A percentile compares a stretch with the other conserved stretches of the same genome.
Evolutionary conservation across 768 basidiomycete species (phyloP).

Genomic region (Amylocystis lapponica): DNA sequence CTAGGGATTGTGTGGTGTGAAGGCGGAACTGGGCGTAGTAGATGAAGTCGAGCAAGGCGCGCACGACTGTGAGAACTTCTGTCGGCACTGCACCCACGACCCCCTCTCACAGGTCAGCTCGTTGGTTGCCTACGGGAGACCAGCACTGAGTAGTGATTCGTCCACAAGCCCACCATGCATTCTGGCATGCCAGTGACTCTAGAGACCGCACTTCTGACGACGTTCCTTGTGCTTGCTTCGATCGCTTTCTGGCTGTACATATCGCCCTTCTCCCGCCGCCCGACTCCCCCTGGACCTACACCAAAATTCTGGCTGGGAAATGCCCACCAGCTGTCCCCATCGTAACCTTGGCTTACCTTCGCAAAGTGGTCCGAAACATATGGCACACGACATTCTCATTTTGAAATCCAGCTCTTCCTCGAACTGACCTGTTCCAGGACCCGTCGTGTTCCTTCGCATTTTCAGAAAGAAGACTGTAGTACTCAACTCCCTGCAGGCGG

Average conservation of each 20-base stretch:
- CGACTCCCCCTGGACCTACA: background rate
- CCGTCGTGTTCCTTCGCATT: constrained; percentile 6
- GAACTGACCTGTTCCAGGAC: no score
- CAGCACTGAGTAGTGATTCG: no score
- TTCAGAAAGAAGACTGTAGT: constrained; percentile 6
- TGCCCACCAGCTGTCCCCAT: background rate
- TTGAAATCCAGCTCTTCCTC: background rate
- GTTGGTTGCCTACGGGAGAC: no score
- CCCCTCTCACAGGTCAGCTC: no score
- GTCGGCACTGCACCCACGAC: no score
- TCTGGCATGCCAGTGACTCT: no score
- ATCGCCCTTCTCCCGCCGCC: no score
- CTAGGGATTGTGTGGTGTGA: constrained; percentile 26
- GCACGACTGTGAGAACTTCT: no score
- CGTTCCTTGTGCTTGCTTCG: no score
- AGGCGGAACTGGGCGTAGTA: constrained; percentile 27
- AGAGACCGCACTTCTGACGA: no score
- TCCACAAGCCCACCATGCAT: no score
- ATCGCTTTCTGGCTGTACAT: no score
- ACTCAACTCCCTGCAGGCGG: constrained; percentile 4
- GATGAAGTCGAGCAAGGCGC: constrained; percentile 20
- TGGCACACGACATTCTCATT: background rate
- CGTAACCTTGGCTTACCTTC: background rate
- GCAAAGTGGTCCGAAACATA: background rate
- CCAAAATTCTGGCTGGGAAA: background rate